These are phyloP conservation scores for Aspergillus steynii DNA, from an alignment of 495 filamentous ascomycete species.

Conservation along the genomic window DNA sequence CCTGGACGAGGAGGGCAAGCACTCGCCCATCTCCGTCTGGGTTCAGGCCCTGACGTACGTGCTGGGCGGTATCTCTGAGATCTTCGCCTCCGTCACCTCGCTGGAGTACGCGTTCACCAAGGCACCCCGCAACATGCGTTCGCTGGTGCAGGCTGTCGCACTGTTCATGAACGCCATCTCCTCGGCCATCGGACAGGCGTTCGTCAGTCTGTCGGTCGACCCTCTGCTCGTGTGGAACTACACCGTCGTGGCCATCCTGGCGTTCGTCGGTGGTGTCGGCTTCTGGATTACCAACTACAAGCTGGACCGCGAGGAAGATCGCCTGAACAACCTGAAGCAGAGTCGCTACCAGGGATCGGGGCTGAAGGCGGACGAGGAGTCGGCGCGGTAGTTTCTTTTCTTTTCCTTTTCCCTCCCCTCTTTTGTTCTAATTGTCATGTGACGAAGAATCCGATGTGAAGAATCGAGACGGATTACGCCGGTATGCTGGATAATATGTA, in stretches of 20 bases:
- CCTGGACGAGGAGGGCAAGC: conserved; percentile 26
- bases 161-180: conserved; percentile 72
- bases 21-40: conserved; percentile 59
- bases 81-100: conserved; percentile 64
- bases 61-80: conserved; percentile 71
- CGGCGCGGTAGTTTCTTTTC: conserved; percentile 4
- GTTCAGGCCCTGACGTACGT: conserved; percentile 65
- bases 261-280: conserved; percentile 54
- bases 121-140: conserved; percentile 76
- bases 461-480: neutral
- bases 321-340: conserved; percentile 52
- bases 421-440: neutral
- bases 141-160: conserved; percentile 65
- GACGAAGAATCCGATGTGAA: neutral
- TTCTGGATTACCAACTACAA: conserved; percentile 64
- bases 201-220: conserved; percentile 65
- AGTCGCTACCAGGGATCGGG: conserved; percentile 20
- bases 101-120: conserved; percentile 79
- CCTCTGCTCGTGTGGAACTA: conserved; percentile 70
- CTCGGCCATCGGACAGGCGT: conserved; percentile 66
- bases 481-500: neutral
- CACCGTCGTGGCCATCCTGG: conserved; percentile 59
- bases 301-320: conserved; percentile 64
- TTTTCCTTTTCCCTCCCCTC: conserved; percentile 1
- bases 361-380: conserved; percentile 22